Percentiles rank a stretch among this genome's conserved stretches.
phyloP scores from a whole-genome alignment of 1,284 basidiomycete species.

The Fomitopsis palustris region DNA sequence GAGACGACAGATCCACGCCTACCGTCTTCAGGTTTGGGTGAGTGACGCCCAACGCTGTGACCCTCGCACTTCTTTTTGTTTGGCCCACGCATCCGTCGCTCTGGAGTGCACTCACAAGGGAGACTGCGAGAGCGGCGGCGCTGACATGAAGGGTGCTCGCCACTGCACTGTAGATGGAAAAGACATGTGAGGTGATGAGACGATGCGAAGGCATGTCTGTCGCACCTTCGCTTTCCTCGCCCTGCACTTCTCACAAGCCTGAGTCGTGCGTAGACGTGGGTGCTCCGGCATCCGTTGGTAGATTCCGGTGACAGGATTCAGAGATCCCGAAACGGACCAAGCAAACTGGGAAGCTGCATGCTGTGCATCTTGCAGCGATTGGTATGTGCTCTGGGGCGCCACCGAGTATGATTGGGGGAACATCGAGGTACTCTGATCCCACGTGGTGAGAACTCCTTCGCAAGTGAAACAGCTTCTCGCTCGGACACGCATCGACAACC shows the following conservation, averaged over 20 bases:
- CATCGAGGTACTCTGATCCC: not conserved
- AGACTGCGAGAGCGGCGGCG: constrained; percentile 34
- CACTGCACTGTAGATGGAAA: constrained; percentile 40
- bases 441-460: not conserved
- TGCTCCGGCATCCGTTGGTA: constrained; percentile 60
- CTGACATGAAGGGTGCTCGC: constrained; percentile 34
- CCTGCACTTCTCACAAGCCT: constrained; percentile 43
- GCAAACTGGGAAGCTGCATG: constrained; percentile 11
- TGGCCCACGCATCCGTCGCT: constrained; percentile 59
- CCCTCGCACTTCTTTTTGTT: constrained; percentile 43
- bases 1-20: constrained; percentile 7
- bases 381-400: constrained; percentile 1
- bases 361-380: constrained; percentile 4
- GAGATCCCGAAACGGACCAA: constrained; percentile 48
- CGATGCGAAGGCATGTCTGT: too few relatives aligned
- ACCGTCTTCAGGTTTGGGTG: not conserved
- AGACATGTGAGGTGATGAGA: not conserved
- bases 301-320: constrained; percentile 55
- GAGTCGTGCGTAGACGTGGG: constrained; percentile 44
- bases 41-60: not conserved
- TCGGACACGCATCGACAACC: constrained; percentile 10
- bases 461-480: constrained; percentile 4
- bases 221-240: constrained; percentile 40
- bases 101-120: constrained; percentile 45
- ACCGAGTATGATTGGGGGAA: not conserved